These are phyloP conservation scores for Podaxis carcinomalis DNA, from an alignment of 768 basidiomycete species.

Conservation along the genomic window DNA sequence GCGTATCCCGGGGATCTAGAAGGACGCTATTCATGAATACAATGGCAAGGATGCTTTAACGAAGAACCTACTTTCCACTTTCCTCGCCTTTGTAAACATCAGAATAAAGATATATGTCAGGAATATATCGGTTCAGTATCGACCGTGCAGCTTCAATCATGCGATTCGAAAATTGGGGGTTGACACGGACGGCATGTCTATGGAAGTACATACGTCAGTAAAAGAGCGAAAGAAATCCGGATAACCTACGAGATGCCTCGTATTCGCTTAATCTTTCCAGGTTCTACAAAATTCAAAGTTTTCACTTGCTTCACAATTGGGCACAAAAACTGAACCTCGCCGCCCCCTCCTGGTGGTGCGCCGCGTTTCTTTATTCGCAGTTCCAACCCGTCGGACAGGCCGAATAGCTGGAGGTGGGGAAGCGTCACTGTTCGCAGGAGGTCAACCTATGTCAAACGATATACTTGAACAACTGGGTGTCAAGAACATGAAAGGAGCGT, in stretches of 20 bases:
- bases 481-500: conserved; percentile 10
- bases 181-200: conserved; percentile 95
- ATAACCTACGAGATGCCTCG: conserved; percentile 86
- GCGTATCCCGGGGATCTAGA: conserved; percentile 94
- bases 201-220: conserved; percentile 6
- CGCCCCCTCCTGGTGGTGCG: conserved; percentile 85
- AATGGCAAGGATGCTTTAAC: neutral
- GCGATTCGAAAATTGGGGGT: conserved; percentile 94
- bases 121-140: conserved; percentile 92
- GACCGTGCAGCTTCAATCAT: conserved; percentile 96
- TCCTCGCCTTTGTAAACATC: conserved; percentile 98
- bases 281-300: conserved; percentile 87
- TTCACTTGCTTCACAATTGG: conserved; percentile 89
- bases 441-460: conserved; percentile 56
- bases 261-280: conserved; percentile 91
- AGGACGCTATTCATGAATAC: neutral
- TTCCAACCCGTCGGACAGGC: conserved; percentile 87
- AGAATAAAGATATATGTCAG: conserved; percentile 97
- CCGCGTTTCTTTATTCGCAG: conserved; percentile 96
- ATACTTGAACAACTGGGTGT: neutral
- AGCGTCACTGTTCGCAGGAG: conserved; percentile 86
- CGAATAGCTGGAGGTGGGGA: conserved; percentile 87
- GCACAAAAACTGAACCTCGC: conserved; percentile 91
- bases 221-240: neutral
- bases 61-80: conserved; percentile 79